Evolutionary conservation across 768 basidiomycete species (phyloP).

Genomic region (Boletus tomentosulus): DNA sequence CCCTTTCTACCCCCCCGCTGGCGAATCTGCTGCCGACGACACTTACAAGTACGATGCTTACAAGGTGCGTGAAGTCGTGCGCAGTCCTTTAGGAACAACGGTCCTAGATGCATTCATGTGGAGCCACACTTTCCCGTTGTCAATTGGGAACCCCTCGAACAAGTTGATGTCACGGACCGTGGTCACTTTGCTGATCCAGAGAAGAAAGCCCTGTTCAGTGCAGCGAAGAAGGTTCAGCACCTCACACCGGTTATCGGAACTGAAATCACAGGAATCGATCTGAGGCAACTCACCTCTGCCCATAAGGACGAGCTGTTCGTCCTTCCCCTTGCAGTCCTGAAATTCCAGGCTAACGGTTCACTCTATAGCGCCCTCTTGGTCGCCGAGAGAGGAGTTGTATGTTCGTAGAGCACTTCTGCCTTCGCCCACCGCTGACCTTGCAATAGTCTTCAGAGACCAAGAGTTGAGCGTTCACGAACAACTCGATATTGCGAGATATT

Average conservation of each 20-base stretch:
- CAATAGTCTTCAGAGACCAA: slow-evolving; percentile 70
- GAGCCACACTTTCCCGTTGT: slow-evolving; percentile 65
- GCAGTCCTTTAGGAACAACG: not conserved
- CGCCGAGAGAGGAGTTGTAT: slow-evolving; percentile 74
- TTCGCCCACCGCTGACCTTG: not conserved
- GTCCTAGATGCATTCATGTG: not conserved
- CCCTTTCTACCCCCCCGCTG: slow-evolving; percentile 65
- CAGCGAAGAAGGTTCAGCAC: slow-evolving; percentile 63
- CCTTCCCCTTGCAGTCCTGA: not conserved
- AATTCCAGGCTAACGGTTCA: slow-evolving; percentile 6
- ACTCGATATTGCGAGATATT: slow-evolving; percentile 67
- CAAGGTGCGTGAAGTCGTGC: slow-evolving; percentile 40
- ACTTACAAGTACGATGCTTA: slow-evolving; percentile 53
- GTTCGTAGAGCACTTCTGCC: slow-evolving; percentile 35
- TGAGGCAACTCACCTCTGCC: slow-evolving; percentile 56
- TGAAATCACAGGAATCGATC: slow-evolving; percentile 69
- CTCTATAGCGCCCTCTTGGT: slow-evolving; percentile 58
- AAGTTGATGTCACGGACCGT: slow-evolving; percentile 59
- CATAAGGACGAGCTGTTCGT: slow-evolving; percentile 81
- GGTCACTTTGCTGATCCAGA: slow-evolving; percentile 64
- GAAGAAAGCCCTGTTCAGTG: slow-evolving; percentile 61
- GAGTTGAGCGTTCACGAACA: slow-evolving; percentile 65
- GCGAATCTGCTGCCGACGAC: slow-evolving; percentile 46
- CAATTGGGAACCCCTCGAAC: slow-evolving; percentile 59
- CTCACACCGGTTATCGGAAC: slow-evolving; percentile 73